These are phyloP conservation scores for Penicillium sp. DNA, from an alignment of 2,329 filamentous ascomycete genomes.

Conservation along the genomic window DNA sequence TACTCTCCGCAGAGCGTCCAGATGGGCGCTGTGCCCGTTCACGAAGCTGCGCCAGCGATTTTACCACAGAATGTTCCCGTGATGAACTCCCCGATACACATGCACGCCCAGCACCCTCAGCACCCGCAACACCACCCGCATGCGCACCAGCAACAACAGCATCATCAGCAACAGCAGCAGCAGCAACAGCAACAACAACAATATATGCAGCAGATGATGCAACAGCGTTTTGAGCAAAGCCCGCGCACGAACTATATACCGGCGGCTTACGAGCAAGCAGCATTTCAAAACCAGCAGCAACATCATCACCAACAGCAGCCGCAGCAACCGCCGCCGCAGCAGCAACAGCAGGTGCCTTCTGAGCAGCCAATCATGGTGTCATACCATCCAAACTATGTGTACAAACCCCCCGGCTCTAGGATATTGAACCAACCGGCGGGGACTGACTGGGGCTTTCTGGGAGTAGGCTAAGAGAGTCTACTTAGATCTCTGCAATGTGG, in stretches of 20 bases:
- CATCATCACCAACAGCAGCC: neutral
- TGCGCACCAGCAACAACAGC: constrained; percentile 26
- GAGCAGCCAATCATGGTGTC: constrained; percentile 35
- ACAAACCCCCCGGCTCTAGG: constrained; percentile 33
- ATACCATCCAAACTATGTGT: constrained; percentile 36
- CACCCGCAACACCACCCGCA: constrained; percentile 33
- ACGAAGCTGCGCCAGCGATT: constrained; percentile 32
- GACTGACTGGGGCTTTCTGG: constrained; percentile 44
- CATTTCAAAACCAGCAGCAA: constrained; percentile 25
- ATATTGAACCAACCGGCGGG: constrained; percentile 42
- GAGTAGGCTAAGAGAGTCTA: constrained; percentile 34
- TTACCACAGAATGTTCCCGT: constrained; percentile 32
- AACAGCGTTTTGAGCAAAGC: constrained; percentile 35
- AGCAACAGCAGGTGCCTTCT: constrained; percentile 25
- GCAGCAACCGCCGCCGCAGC: constrained; percentile 11
- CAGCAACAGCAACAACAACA: constrained; percentile 19
- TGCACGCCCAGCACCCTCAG: constrained; percentile 26
- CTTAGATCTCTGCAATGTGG: constrained; percentile 19
- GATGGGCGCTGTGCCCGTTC: constrained; percentile 33
- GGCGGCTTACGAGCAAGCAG: constrained; percentile 33
- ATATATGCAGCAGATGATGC: constrained; percentile 32
- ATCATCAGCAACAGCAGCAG: constrained; percentile 26
- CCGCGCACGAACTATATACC: constrained; percentile 34
- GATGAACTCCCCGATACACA: constrained; percentile 31
- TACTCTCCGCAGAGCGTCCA: constrained; percentile 38